Percentiles rank a stretch among this genome's conserved stretches.
Evolutionary conservation across 441 rosid genomes (phyloP).

Genomic region (Bocquillonia castaneifolia): DNA sequence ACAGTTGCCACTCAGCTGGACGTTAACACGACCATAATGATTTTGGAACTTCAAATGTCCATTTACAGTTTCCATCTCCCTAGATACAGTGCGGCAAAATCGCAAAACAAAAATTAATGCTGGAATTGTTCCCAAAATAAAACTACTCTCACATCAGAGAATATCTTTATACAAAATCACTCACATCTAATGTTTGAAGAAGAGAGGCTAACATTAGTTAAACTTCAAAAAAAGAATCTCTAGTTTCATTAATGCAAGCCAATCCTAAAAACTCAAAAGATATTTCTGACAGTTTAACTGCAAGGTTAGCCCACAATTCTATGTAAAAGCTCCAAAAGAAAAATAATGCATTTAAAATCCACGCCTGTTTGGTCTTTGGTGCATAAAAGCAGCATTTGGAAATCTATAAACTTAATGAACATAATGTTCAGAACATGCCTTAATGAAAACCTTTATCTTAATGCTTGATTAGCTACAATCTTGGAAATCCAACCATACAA

Average conservation of each 20-base stretch:
- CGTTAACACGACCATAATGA: constrained; percentile 76
- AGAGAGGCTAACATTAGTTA: background rate
- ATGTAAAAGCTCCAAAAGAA: background rate
- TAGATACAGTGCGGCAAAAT: constrained; percentile 32
- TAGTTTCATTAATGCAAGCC: background rate
- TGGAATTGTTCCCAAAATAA: background rate
- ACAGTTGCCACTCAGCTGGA: constrained; percentile 89
- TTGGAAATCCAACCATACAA: background rate
- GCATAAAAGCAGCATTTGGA: background rate
- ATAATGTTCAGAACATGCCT: background rate
- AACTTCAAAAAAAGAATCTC: background rate
- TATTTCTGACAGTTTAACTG: background rate
- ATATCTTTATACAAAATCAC: background rate
- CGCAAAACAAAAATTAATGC: constrained; percentile 28
- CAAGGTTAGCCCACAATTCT: background rate
- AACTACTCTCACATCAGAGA: background rate
- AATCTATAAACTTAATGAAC: background rate
- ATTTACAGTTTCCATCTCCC: constrained; percentile 80
- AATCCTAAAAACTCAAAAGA: background rate
- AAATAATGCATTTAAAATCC: background rate
- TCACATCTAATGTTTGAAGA: background rate
- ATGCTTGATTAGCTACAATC: background rate
- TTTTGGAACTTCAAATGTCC: constrained; percentile 93
- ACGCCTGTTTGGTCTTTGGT: background rate
- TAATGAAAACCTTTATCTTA: background rate